Conservation (phyloP, 225 moss, liverwort and hornwort genomes). For the Physcomitrellopsis africana region DNA sequence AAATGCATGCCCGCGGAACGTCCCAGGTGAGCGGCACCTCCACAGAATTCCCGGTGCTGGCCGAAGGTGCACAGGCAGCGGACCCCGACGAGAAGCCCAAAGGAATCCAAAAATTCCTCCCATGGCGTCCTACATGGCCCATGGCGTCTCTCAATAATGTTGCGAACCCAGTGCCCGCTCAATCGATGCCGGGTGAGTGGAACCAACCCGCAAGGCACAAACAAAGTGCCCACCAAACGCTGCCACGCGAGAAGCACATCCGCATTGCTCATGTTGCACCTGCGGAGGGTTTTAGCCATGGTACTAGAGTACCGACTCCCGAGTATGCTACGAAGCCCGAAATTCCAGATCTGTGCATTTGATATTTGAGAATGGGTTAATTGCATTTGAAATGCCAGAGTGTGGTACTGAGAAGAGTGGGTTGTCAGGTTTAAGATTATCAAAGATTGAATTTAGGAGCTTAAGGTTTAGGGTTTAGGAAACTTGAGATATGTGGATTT, state of each 20-base stretch:
- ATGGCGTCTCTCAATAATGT: conserved; percentile 13
- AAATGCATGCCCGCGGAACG: not conserved
- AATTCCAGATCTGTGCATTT: too few relatives aligned
- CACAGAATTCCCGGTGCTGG: not conserved
- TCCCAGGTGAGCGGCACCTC: not conserved
- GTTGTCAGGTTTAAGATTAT: too few relatives aligned
- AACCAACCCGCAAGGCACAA: not conserved
- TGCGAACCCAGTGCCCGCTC: not conserved
- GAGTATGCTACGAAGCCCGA: too few relatives aligned
- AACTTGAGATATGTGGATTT: too few relatives aligned
- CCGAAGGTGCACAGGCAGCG: not conserved
- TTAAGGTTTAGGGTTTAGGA: too few relatives aligned
- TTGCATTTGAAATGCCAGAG: too few relatives aligned
- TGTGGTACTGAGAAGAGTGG: too few relatives aligned
- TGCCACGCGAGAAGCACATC: not conserved
- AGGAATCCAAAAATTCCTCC: not conserved
- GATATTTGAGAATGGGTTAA: too few relatives aligned
- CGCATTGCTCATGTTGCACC: not conserved
- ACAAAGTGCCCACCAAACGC: conserved; percentile 18
- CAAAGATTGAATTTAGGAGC: too few relatives aligned
- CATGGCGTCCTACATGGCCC: conserved; percentile 26
- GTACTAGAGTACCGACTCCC: too few relatives aligned
- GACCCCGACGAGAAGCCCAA: not conserved
- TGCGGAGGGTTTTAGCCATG: too few relatives aligned
- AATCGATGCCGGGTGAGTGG: too few relatives aligned